Base-by-base conservation (phyloP, 2,329 filamentous ascomycete species). In the Zasmidium citrigriseum region DNA sequence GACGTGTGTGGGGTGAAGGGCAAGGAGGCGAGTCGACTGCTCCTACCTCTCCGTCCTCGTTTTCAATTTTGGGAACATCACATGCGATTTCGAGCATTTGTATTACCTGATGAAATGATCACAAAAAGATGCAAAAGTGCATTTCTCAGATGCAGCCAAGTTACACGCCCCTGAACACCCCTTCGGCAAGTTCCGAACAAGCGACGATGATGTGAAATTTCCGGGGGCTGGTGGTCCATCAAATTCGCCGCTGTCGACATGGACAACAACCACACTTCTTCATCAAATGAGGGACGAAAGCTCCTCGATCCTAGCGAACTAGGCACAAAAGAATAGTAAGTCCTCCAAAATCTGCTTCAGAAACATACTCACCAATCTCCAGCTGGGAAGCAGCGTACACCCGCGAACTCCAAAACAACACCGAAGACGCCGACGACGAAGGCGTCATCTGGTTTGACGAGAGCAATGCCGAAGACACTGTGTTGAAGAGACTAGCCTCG, bases 401-500 rank as follows among this genome's bases (percentile, higher is more conserved):
- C 1, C 82, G 79, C 65, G 89, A 95, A 75, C 80, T 91, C 54
- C 73, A 78, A 60, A 93, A 95, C 77, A 85, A 93, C 75, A 77
- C 84, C 54, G 75, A 83, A 62, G 86, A 96, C 76, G 86, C 90
- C 10, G 76, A 83, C 57, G 90, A 96, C 79, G 89, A 89, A 59
- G 93, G 93, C 65, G 96, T 92, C 25, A 87, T 95, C 68, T 99
- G 95, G 95, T 99, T 99, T 82, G 89, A 92, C 73, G 95, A 98
- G 77, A 90, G 91, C 27, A 86, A 89, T 70, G 95, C 95, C 61
- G 91, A 96, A 70, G 82, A 87, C 62, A 93, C 93, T 70, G 86
- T 96, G 59, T 76, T 96, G 22, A 74, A 79, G 10, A 92, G 89
- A 72, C 75, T 82, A 4, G 73, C 75, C 14, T 61, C 67, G 4